Evolutionary conservation across 139 green algal species (phyloP), one percentile per base, ranked within the genome.

Genomic region (Pleodorina starrii): DNA sequence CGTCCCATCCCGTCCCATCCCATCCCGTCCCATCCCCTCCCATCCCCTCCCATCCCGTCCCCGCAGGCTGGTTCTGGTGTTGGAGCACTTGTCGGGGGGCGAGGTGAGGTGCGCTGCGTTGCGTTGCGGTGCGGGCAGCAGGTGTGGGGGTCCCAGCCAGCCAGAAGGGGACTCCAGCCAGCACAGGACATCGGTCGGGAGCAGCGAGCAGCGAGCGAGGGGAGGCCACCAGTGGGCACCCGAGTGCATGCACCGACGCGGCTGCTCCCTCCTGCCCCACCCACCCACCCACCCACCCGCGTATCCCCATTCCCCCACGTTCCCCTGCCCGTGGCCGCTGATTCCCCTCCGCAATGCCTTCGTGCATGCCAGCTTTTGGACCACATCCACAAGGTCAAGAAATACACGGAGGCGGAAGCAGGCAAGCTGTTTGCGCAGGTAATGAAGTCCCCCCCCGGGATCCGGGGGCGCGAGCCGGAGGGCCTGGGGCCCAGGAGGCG

Each of bases 61-160:
- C 63, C 63, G 32, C 32, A 73, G 63, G 83, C 89, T 90, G 87
- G 90, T 93, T 1, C 25, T 94, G 80, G 86, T 90, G 35, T 48
- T 94, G n/a, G 91, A 94, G 71, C 83, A 89, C 46, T 78, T 94
- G n/a, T 44, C 74, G 27, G 91, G 91, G 12, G 91, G 89, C 29
- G 57, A 71, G 38, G 35, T 69, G 25, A 40, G 69, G 72, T 12
- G 63, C 48, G 48, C 48, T 12, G 48, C 48, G n/a, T n/a, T n/a
- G n/a, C n/a, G n/a, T n/a, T n/a, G n/a, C n/a, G n/a, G n/a, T n/a
- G n/a, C n/a, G n/a, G n/a, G n/a, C n/a, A n/a, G n/a, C n/a, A n/a
- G n/a, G n/a, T n/a, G n/a, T n/a, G n/a, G n/a, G n/a, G n/a, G n/a
- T n/a, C n/a, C n/a, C n/a, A n/a, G n/a, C n/a, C n/a, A n/a, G n/a